These are phyloP conservation scores for Blepharisma japonicum DNA, from an alignment of 73 alveolate genomes.

Conservation along the genomic window DNA sequence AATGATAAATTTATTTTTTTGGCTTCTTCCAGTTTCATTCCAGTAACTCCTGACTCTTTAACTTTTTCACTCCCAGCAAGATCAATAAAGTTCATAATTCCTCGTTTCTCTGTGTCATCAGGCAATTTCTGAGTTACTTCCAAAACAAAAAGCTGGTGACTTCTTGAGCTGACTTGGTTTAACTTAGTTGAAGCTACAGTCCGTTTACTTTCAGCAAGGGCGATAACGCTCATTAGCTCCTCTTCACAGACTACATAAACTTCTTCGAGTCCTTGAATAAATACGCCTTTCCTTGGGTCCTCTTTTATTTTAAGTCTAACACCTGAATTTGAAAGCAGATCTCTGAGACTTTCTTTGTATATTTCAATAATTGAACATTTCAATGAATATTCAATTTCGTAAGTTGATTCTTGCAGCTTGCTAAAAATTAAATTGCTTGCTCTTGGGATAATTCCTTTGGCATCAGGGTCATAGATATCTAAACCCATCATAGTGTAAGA, in stretches of 20 bases:
- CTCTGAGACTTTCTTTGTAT: conserved; percentile 51
- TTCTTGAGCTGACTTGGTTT: conserved; percentile 35
- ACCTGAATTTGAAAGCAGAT: conserved; percentile 28
- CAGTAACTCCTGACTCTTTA: conserved; percentile 71
- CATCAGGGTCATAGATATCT: conserved; percentile 58
- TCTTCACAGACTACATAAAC: conserved; percentile 49
- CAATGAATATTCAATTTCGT: conserved; percentile 40
- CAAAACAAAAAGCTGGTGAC: conserved; percentile 25
- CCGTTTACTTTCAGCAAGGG: conserved; percentile 45
- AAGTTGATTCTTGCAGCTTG: conserved; percentile 35
- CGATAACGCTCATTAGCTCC: conserved; percentile 40
- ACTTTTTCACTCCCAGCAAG: conserved; percentile 89
- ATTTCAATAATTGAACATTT: conserved; percentile 56
- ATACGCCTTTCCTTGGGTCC: conserved; percentile 49
- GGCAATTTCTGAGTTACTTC: conserved; percentile 18
- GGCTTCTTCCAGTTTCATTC: conserved; percentile 82
- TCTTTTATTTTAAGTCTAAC: conserved; percentile 48
- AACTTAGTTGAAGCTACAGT: conserved; percentile 54
- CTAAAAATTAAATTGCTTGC: conserved; percentile 54
- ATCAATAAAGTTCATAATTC: conserved; percentile 77
- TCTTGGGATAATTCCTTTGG: conserved; percentile 78
- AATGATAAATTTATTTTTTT: conserved; percentile 74
- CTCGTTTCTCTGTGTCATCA: conserved; percentile 21
- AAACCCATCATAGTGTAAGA: conserved; percentile 87
- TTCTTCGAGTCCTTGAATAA: conserved; percentile 54